These are phyloP conservation scores for Fagopyrum esculentum DNA, from an alignment of 148 eudicot species.

Conservation along the genomic window DNA sequence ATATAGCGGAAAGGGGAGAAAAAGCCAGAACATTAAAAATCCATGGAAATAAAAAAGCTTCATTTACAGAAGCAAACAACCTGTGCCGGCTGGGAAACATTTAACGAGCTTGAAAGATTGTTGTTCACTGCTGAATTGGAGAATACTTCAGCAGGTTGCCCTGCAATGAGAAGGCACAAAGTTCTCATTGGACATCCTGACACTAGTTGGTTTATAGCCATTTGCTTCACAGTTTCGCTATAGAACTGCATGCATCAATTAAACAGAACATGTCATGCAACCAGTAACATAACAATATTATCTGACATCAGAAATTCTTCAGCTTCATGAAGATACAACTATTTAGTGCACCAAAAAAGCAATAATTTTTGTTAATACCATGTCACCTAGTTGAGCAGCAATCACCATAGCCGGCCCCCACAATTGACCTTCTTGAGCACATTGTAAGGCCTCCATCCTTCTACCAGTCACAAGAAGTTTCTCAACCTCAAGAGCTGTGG, in stretches of 20 bases:
- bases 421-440: slow-evolving; percentile 78
- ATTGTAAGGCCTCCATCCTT: slow-evolving; percentile 69
- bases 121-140: slow-evolving; percentile 23
- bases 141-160: slow-evolving; percentile 82
- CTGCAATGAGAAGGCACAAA: slow-evolving; percentile 73
- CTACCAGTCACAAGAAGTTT: slow-evolving; percentile 80
- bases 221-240: slow-evolving; percentile 70
- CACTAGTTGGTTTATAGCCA: slow-evolving; percentile 72
- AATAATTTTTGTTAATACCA: slow-evolving; percentile 28
- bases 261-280: slow-evolving; percentile 12
- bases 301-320: not conserved
- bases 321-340: not conserved
- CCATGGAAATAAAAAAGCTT: slow-evolving; percentile 1
- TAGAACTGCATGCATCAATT: slow-evolving; percentile 47
- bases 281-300: not conserved
- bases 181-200: slow-evolving; percentile 87
- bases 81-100: slow-evolving; percentile 40
- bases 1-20: not conserved
- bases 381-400: slow-evolving; percentile 82
- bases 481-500: slow-evolving; percentile 74
- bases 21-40: not conserved
- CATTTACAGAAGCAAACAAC: slow-evolving; percentile 13
- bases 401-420: slow-evolving; percentile 88
- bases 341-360: not conserved
- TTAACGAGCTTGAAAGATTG: slow-evolving; percentile 28